Percentiles rank a stretch among this genome's conserved stretches.
phyloP scores from a whole-genome alignment of 495 filamentous ascomycete genomes.

The Filosporella fistucella region DNA sequence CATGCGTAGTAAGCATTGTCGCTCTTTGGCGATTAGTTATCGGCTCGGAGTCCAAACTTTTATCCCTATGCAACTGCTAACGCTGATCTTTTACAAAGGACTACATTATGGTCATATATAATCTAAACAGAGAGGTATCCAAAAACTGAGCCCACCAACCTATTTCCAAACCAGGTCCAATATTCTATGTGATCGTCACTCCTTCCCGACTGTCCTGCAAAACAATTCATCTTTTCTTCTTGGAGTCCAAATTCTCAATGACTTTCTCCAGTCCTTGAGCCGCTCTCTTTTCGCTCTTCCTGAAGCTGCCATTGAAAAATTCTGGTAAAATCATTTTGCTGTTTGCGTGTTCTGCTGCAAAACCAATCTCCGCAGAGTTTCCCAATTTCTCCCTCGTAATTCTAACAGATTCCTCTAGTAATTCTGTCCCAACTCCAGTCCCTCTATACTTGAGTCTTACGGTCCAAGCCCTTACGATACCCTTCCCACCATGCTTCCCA shows the following conservation, averaged over 20 bases:
- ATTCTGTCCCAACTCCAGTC: constrained; percentile 59
- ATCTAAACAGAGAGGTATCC: too few relatives aligned
- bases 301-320: constrained; percentile 53
- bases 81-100: too few relatives aligned
- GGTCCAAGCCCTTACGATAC: constrained; percentile 71
- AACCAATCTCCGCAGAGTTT: constrained; percentile 52
- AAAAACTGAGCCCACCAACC: too few relatives aligned
- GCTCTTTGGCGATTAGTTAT: too few relatives aligned
- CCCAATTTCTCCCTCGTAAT: constrained; percentile 53
- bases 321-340: constrained; percentile 54
- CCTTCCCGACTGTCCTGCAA: neutral
- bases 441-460: constrained; percentile 61
- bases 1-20: too few relatives aligned
- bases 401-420: constrained; percentile 63
- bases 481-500: constrained; percentile 35
- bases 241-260: constrained; percentile 15
- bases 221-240: constrained; percentile 19
- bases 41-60: too few relatives aligned
- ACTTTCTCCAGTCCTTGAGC: constrained; percentile 18
- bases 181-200: too few relatives aligned
- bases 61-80: too few relatives aligned
- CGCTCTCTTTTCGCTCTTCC: constrained; percentile 42
- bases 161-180: too few relatives aligned
- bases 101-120: too few relatives aligned
- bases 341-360: constrained; percentile 66